Conservation (phyloP, 2,329 filamentous ascomycete genomes). For the Cryphonectria carpinicola region DNA sequence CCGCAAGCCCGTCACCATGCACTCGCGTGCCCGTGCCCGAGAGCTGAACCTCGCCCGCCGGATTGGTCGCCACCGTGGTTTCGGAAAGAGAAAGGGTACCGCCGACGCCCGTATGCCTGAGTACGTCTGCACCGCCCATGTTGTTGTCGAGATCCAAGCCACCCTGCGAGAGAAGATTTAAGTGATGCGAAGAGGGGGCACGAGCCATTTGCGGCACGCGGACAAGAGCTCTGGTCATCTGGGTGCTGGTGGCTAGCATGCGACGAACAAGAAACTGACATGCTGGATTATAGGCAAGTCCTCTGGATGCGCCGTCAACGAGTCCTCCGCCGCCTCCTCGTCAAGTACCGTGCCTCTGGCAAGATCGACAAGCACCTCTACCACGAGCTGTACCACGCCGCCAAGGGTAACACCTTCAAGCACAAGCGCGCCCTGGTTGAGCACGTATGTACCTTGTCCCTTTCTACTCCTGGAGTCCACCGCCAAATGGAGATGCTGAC, state of each 20-base stretch:
- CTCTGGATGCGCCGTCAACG: constrained; percentile 99
- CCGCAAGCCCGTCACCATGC: constrained; percentile 99
- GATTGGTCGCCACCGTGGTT: constrained; percentile 96
- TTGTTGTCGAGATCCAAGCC: not conserved
- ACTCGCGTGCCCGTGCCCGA: constrained; percentile 95
- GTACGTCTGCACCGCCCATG: constrained; percentile 57
- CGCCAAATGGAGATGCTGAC: constrained; percentile 10
- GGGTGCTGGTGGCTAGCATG: not conserved
- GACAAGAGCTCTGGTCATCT: constrained; percentile 19
- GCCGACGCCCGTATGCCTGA: constrained; percentile 98
- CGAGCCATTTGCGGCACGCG: not conserved
- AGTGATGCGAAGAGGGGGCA: constrained; percentile 15
- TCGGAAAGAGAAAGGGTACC: constrained; percentile 99
- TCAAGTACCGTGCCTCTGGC: constrained; percentile 99
- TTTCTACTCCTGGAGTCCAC: not conserved
- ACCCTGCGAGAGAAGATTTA: not conserved
- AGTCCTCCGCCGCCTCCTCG: constrained; percentile 97
- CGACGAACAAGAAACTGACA: constrained; percentile 27
- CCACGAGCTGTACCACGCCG: constrained; percentile 99
- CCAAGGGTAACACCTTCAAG: constrained; percentile 99
- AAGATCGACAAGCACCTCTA: constrained; percentile 99
- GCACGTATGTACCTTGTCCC: constrained; percentile 76
- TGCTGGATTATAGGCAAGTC: constrained; percentile 71
- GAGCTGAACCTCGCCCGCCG: constrained; percentile 93
- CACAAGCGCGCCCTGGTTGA: constrained; percentile 99